phyloP scores from a whole-genome alignment of 805 yeast species.

The Candida morakotiae region DNA sequence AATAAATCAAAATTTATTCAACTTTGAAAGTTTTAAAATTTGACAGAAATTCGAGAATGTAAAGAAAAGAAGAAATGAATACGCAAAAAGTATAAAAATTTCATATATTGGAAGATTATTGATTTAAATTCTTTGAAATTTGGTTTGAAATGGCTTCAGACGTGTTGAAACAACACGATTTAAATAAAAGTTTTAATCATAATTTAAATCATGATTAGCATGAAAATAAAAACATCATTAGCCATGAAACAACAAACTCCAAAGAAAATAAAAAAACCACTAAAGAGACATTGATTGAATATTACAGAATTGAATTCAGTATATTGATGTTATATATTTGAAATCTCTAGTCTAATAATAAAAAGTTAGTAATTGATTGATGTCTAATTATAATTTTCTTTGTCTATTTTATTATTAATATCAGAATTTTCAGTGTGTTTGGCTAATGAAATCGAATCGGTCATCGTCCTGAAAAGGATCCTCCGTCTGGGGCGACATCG shows the following conservation, averaged over 20 bases:
- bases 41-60: too few species aligned
- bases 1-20: not conserved
- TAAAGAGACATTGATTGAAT: conserved; percentile 1
- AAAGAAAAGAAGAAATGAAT: too few species aligned
- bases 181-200: conserved; percentile 35
- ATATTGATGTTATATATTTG: too few species aligned
- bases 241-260: conserved; percentile 18
- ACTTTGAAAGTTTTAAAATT: not conserved
- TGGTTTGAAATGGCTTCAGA: conserved; percentile 15
- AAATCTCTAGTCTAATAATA: not conserved
- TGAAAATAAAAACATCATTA: conserved; percentile 44
- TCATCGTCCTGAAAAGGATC: conserved; percentile 56
- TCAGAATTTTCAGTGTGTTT: conserved; percentile 69
- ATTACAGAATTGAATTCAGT: too few species aligned
- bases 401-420: not conserved
- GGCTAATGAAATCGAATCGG: conserved; percentile 62
- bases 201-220: conserved; percentile 58
- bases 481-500: conserved; percentile 77
- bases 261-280: not conserved
- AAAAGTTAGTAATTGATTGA: conserved; percentile 4
- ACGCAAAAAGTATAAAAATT: too few species aligned
- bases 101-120: too few species aligned
- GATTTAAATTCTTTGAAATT: too few species aligned
- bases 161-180: conserved; percentile 21
- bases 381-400: not conserved